These are phyloP conservation scores for Penicillium bialowiezense DNA, from an alignment of 495 filamentous ascomycete genomes.

Conservation along the genomic window DNA sequence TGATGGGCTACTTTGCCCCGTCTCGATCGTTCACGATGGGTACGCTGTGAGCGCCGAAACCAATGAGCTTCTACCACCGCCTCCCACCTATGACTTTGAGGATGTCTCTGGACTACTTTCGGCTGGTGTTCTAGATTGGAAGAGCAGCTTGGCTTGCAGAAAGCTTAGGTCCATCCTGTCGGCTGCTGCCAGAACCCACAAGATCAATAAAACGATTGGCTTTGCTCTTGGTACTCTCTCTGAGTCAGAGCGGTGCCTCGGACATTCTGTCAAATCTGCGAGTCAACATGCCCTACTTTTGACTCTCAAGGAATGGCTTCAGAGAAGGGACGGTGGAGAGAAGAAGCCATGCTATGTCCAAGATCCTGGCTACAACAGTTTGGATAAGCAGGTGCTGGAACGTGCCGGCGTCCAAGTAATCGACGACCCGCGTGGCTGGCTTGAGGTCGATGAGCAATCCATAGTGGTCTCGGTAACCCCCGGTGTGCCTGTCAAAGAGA, in stretches of 20 bases:
- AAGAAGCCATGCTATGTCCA: conserved; percentile 20
- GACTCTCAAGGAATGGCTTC: conserved; percentile 13
- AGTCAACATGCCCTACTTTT: conserved; percentile 15
- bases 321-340: background rate
- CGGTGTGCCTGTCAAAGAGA: background rate
- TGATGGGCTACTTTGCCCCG: too few species aligned
- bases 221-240: conserved; percentile 3
- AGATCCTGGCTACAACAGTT: conserved; percentile 22
- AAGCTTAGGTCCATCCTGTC: background rate
- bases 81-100: too few species aligned
- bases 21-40: too few species aligned
- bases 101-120: too few species aligned
- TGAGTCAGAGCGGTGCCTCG: too few species aligned
- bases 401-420: background rate
- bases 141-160: background rate
- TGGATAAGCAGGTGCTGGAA: conserved; percentile 7
- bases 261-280: too few species aligned
- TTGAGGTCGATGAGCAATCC: background rate
- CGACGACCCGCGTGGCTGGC: background rate
- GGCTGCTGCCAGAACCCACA: background rate
- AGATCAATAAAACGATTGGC: background rate
- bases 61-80: too few species aligned
- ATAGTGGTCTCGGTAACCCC: background rate
- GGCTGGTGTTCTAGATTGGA: too few species aligned
- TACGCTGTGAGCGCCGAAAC: too few species aligned